Evolutionary conservation across 2,329 filamentous ascomycete genomes (phyloP).

Genomic region (Penicillium brevicompactum): DNA sequence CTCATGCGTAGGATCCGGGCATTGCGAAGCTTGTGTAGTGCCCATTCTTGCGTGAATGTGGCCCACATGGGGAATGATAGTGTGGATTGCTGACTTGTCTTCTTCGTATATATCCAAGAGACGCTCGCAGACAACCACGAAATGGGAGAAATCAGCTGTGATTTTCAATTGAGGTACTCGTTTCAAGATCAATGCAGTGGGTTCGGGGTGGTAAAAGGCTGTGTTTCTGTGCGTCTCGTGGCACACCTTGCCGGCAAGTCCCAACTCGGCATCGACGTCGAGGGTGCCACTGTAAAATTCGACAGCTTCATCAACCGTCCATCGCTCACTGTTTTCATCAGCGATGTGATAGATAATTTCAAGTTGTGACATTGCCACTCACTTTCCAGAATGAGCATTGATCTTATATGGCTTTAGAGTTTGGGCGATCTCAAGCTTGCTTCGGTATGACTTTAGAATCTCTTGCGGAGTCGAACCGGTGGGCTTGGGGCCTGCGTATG

Average conservation of each 20-base stretch:
- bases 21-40: constrained; percentile 42
- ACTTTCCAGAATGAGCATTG: constrained; percentile 28
- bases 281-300: constrained; percentile 36
- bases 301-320: constrained; percentile 35
- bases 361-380: not conserved
- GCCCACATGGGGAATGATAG: constrained; percentile 35
- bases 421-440: constrained; percentile 11
- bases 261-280: constrained; percentile 33
- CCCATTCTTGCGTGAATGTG: constrained; percentile 41
- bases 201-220: constrained; percentile 36
- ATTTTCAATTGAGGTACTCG: constrained; percentile 34
- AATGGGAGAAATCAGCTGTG: constrained; percentile 29
- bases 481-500: constrained; percentile 21
- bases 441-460: constrained; percentile 20
- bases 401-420: constrained; percentile 16
- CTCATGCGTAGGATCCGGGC: constrained; percentile 36
- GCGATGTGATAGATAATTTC: not conserved
- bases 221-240: constrained; percentile 40
- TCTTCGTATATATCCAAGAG: constrained; percentile 22
- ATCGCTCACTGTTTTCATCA: constrained; percentile 29
- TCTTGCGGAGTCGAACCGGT: constrained; percentile 15
- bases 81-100: constrained; percentile 17
- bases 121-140: constrained; percentile 24
- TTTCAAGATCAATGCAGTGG: constrained; percentile 28
- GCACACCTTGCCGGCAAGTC: constrained; percentile 30